Evolutionary conservation across 768 basidiomycete species (phyloP), one percentile per base, ranked within the genome.

Genomic region (Russula griseocarnosa): DNA sequence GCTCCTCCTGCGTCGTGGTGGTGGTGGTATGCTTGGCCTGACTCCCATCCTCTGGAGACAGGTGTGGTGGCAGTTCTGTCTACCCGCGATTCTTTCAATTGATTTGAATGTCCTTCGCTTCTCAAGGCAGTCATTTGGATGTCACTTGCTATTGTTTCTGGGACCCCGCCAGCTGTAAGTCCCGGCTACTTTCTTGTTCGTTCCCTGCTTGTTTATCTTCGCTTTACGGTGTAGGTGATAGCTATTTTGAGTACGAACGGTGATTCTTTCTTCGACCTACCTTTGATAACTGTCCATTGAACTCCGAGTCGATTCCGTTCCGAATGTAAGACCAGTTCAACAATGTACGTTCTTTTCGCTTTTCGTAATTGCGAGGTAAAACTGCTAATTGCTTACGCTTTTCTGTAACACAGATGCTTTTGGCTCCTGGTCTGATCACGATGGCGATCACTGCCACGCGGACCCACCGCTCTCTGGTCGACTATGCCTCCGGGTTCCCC

Each of bases 71-170:
- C 16, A 5, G 10, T 20, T 30, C 18, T 44, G 3, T 11, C 11
- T 11, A 30, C 9, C 9, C 30, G 9, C 24, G 16, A 9, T 53
- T 3, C 4, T 13, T 26, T 34, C 30, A 5, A 34, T 34, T 14
- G 0, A 18, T 4, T 2, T 22, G 20, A 32, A 61, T 9, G 5
- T n/a, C 1, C 6, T 53, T 50, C 18, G 0, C 18, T 9, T 36
- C 32, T 3, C 6, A 18, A 60, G 59, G 51, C 30, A 7, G 16
- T 53, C 3, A 46, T 44, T 44, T 60, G 59, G 59, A 26, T 59
- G 18, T 40, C 36, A 20, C 1, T 59, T 59, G 50, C 28, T 3
- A 28, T 32, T 16, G 7, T 32, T 16, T n/a, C 14, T 11, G 50
- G 26, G 50, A 28, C 52, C 16, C 50, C 50, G 14, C n/a, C 38